Evolutionary conservation across 2,329 filamentous ascomycete genomes (phyloP).

Genomic region (Paracorniculantispora psalliotae): DNA sequence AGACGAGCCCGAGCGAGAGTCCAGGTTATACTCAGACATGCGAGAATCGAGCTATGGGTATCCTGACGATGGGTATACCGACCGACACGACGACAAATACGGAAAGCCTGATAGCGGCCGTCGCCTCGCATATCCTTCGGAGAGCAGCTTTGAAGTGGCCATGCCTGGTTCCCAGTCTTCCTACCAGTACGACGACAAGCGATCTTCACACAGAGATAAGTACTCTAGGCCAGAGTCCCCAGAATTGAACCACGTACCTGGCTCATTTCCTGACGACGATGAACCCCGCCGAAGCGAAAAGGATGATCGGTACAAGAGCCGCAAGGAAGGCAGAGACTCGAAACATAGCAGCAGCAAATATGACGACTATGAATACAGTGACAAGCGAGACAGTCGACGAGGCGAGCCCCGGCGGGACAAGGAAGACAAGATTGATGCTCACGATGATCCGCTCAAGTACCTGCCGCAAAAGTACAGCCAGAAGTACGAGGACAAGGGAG

Average conservation of each 20-base stretch:
- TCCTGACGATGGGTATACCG: slow-evolving; percentile 28
- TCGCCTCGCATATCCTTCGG: slow-evolving; percentile 35
- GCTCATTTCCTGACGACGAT: slow-evolving; percentile 30
- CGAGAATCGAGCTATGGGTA: slow-evolving; percentile 39
- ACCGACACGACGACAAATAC: slow-evolving; percentile 33
- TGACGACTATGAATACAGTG: slow-evolving; percentile 25
- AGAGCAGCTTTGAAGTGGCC: slow-evolving; percentile 33
- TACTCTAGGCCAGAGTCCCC: slow-evolving; percentile 31
- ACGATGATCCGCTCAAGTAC: slow-evolving; percentile 38
- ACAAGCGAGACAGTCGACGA: slow-evolving; percentile 25
- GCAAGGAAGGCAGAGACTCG: slow-evolving; percentile 15
- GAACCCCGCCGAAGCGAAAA: slow-evolving; percentile 16
- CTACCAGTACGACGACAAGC: slow-evolving; percentile 37
- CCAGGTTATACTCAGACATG: slow-evolving; percentile 33
- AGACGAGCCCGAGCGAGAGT: slow-evolving; percentile 27
- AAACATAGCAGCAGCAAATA: slow-evolving; percentile 15
- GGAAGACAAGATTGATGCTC: slow-evolving; percentile 18
- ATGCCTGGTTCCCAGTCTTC: slow-evolving; percentile 31
- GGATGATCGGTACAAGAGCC: slow-evolving; percentile 13
- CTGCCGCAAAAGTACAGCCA: slow-evolving; percentile 45
- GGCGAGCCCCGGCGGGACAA: slow-evolving; percentile 18
- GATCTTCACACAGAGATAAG: slow-evolving; percentile 29
- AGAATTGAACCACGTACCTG: slow-evolving; percentile 29
- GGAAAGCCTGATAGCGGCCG: slow-evolving; percentile 26
- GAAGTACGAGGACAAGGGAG: slow-evolving; percentile 25